Evolutionary conservation across 371 early-diverging fungal species (phyloP).

Genomic region (Mucor mucedo): DNA sequence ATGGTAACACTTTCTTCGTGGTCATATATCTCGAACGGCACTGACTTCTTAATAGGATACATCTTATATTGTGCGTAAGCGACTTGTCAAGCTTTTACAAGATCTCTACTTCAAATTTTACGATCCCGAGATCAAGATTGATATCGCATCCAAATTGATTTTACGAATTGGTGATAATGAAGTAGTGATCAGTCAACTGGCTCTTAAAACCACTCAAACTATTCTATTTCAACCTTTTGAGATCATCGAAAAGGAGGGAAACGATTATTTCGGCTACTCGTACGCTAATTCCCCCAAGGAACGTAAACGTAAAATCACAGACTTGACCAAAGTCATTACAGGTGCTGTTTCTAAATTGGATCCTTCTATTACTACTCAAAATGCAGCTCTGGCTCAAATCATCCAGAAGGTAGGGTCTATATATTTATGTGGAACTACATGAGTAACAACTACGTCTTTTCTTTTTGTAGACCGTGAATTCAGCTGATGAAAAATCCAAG

Average conservation of each 20-base stretch:
- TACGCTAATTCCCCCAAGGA: conserved; percentile 38
- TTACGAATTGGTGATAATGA: conserved; percentile 84
- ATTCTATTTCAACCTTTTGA: conserved; percentile 71
- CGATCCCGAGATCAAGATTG: conserved; percentile 58
- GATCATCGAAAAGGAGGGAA: conserved; percentile 40
- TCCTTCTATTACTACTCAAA: conserved; percentile 19
- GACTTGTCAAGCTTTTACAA: conserved; percentile 77
- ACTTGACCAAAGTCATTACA: conserved; percentile 47
- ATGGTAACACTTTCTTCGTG: conserved; percentile 51
- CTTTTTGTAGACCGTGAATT: conserved; percentile 33
- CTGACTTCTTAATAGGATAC: conserved; percentile 69
- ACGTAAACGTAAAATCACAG: conserved; percentile 48
- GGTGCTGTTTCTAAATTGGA: conserved; percentile 52
- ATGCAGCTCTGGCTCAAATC: conserved; percentile 34
- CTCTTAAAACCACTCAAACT: conserved; percentile 73
- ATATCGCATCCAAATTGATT: conserved; percentile 78
- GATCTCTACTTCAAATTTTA: conserved; percentile 69
- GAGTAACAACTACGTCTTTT: neutral
- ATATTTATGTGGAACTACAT: neutral
- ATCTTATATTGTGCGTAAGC: conserved; percentile 84
- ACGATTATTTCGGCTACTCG: conserved; percentile 42
- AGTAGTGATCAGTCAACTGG: conserved; percentile 72
- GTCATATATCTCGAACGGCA: neutral
- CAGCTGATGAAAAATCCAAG: conserved; percentile 37
- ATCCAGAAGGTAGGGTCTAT: conserved; percentile 36